Conservation (phyloP, 495 filamentous ascomycete genomes). For the Penicillium flavigenum region DNA sequence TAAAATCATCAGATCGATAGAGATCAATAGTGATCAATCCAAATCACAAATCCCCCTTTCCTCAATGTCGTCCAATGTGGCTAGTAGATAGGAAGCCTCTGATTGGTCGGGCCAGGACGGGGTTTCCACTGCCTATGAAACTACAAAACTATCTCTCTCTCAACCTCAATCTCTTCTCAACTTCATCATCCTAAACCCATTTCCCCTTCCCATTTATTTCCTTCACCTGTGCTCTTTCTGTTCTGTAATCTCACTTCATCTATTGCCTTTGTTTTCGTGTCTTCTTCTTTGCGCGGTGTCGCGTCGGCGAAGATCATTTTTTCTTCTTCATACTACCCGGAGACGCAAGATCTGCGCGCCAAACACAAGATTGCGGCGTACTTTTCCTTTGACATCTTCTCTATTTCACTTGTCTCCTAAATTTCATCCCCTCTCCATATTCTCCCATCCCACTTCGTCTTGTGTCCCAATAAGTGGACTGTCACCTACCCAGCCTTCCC, state of each 20-base stretch:
- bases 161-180: constrained; percentile 24
- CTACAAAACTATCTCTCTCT: constrained; percentile 27
- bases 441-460: constrained; percentile 7
- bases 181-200: constrained; percentile 5
- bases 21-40: not conserved
- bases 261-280: constrained; percentile 1
- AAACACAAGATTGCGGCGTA: constrained; percentile 11
- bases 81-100: constrained; percentile 20
- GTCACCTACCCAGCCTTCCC: constrained; percentile 18
- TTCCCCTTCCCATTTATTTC: constrained; percentile 22
- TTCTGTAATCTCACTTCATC: constrained; percentile 4
- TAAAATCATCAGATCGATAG: not conserved
- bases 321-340: constrained; percentile 14
- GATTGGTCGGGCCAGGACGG: constrained; percentile 26
- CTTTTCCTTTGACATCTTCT: constrained; percentile 7
- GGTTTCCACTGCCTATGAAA: constrained; percentile 22
- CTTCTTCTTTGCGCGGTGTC: constrained; percentile 8
- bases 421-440: not conserved
- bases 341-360: constrained; percentile 16
- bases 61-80: constrained; percentile 26
- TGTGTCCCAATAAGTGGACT: constrained; percentile 13
- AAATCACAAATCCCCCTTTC: constrained; percentile 16
- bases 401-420: constrained; percentile 1
- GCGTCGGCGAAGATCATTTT: constrained; percentile 15
- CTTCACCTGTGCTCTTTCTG: constrained; percentile 18